phyloP scores from a whole-genome alignment of 1,284 basidiomycete species.

The Cutaneotrichosporon dermatis region DNA sequence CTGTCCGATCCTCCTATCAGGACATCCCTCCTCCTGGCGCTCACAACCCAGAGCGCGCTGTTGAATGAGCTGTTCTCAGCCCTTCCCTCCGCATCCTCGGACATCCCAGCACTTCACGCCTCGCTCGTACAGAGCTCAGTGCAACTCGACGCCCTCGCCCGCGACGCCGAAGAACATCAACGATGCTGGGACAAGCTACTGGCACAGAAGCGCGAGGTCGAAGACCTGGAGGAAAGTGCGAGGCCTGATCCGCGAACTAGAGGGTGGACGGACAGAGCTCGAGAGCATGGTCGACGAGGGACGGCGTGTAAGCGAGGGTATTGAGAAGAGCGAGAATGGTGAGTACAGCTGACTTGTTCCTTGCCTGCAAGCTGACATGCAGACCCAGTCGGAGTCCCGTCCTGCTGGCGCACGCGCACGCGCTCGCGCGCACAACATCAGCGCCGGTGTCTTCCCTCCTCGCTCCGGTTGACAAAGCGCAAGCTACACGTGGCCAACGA shows the following conservation, averaged over 20 bases:
- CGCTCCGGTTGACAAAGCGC: slow-evolving; percentile 25
- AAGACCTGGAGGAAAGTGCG: slow-evolving; percentile 29
- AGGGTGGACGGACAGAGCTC: slow-evolving; percentile 29
- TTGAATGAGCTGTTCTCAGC: slow-evolving; percentile 34
- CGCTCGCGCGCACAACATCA: slow-evolving; percentile 34
- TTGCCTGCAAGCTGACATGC: no score
- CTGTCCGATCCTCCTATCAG: slow-evolving; percentile 23
- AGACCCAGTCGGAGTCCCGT: slow-evolving; percentile 31
- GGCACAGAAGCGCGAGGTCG: slow-evolving; percentile 26
- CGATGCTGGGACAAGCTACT: slow-evolving; percentile 23
- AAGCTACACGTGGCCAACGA: slow-evolving; percentile 42
- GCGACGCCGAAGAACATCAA: slow-evolving; percentile 34
- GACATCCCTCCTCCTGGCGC: slow-evolving; percentile 32
- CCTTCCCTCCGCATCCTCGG: slow-evolving; percentile 13
- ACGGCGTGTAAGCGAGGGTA: slow-evolving; percentile 18
- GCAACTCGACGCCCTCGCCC: slow-evolving; percentile 24
- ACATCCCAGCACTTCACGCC: slow-evolving; percentile 19
- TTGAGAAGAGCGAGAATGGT: slow-evolving; percentile 32
- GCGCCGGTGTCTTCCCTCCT: slow-evolving; percentile 36
- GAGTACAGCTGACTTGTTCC: slow-evolving; percentile 9
- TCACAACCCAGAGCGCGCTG: slow-evolving; percentile 35
- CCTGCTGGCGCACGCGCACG: slow-evolving; percentile 36
- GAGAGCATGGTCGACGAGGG: slow-evolving; percentile 32
- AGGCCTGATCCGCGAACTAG: slow-evolving; percentile 23
- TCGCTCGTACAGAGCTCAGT: slow-evolving; percentile 19